phyloP scores from a whole-genome alignment of 306 rosid species.

The Prunus dulcis region DNA sequence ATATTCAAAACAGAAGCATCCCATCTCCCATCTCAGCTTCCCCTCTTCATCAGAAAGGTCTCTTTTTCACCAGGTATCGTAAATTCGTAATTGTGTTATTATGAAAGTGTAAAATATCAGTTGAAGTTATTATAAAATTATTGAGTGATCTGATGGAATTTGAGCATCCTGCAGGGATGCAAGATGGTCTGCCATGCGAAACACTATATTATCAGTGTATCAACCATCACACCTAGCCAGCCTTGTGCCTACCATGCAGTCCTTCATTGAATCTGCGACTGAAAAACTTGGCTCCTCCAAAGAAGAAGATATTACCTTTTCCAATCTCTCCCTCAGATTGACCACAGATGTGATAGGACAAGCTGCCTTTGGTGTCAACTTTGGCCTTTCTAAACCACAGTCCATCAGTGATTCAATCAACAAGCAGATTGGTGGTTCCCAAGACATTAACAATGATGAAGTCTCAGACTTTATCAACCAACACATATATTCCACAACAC shows the following conservation, averaged over 20 bases:
- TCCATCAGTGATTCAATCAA: constrained; percentile 30
- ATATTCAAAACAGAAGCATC: constrained; percentile 70
- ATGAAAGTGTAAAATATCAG: too few species aligned
- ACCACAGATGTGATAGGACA: constrained; percentile 86
- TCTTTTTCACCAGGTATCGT: constrained; percentile 71
- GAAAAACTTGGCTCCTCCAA: constrained; percentile 46
- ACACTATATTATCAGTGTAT: constrained; percentile 67
- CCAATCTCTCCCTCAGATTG: constrained; percentile 65
- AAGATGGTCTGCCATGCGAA: constrained; percentile 90
- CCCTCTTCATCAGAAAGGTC: constrained; percentile 90
- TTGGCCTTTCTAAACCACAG: constrained; percentile 65
- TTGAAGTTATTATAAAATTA: too few species aligned
- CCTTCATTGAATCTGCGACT: constrained; percentile 69
- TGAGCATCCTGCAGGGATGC: constrained; percentile 54
- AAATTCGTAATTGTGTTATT: too few species aligned
- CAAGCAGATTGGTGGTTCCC: neutral
- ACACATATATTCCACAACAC: constrained; percentile 86
- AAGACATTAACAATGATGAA: constrained; percentile 5
- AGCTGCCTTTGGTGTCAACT: constrained; percentile 95
- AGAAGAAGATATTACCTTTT: constrained; percentile 51
- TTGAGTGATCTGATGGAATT: neutral
- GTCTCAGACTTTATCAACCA: constrained; percentile 78
- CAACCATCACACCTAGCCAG: constrained; percentile 76
- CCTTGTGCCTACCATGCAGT: constrained; percentile 83
- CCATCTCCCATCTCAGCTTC: constrained; percentile 94